phyloP scores from a whole-genome alignment of 1,284 basidiomycete genomes.

The Thelephora terrestris region DNA sequence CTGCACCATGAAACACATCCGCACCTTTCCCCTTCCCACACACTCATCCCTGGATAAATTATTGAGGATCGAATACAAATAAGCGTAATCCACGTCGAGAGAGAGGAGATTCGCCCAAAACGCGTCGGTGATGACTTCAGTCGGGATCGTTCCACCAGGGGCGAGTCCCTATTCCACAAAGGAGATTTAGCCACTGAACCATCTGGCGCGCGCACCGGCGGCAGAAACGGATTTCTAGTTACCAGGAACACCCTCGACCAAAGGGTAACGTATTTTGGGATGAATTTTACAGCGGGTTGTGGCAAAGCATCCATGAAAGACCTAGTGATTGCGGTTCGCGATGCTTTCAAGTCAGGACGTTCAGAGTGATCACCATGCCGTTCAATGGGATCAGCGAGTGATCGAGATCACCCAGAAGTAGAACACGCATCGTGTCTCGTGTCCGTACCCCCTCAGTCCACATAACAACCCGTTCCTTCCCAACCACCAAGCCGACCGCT shows the following conservation, averaged over 20 bases:
- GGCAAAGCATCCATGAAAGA: too few species aligned
- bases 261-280: conserved; percentile 31
- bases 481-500: too few species aligned
- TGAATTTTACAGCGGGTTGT: conserved; percentile 11
- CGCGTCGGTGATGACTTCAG: background rate
- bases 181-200: background rate
- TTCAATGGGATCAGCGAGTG: conserved; percentile 4
- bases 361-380: background rate
- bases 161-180: conserved; percentile 24
- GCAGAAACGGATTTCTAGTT: conserved; percentile 3
- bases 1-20: conserved; percentile 7
- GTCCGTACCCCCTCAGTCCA: too few species aligned
- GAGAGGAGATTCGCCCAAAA: conserved; percentile 43
- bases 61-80: conserved; percentile 25
- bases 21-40: conserved; percentile 21
- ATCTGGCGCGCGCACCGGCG: background rate
- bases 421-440: too few species aligned
- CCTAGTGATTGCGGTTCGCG: too few species aligned
- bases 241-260: conserved; percentile 34
- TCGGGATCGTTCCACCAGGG: conserved; percentile 11
- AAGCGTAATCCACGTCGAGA: conserved; percentile 38
- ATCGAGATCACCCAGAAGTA: background rate
- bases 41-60: conserved; percentile 24
- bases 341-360: background rate
- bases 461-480: too few species aligned